Evolutionary conservation across 441 rosid species (phyloP), one percentile per base, ranked within the genome.

Genomic region (Arabidopsis hybrid): DNA sequence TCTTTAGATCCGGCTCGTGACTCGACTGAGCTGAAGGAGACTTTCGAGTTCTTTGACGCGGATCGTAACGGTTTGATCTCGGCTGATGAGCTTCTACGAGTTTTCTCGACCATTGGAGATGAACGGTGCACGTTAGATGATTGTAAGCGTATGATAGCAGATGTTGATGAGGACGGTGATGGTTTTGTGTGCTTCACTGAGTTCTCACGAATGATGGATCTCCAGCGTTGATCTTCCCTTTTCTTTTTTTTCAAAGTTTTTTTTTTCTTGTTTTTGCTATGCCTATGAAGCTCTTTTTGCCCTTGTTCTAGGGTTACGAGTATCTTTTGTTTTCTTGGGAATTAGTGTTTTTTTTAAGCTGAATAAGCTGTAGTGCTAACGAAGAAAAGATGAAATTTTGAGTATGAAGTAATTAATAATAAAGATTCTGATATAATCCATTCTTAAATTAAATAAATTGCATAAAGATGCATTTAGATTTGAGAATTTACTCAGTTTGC

Each of bases 111-210:
- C 0, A 71, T 92, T 0, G 97, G 94, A 3, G 97, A 90, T 70
- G 90, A 85, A 14, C 45, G 46, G 81, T 88, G 91, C 85, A 88
- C 97, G 76, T 77, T 95, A 34, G 96, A 92, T 5, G 99, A 95
- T 4, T 95, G 97, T 72, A 67, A 77, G 83, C 87, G 93, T 32
- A 95, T 92, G 97, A 88, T 95, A 82, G 89, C 85, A 0, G 83
- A 29, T 8, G 96, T 90, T 10, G 97, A 87, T 70, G 85, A 72
- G 60, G 89, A 86, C 26, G 87, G 88, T 17, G 89, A 92, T 8
- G 99, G 97, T 6, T 88, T 85, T 72, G 99, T 95, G 8, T 91
- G 97, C 74, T 92, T 90, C 75, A 86, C 77, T 52, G 99, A 95
- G 80, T 95, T 95, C 71, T 59, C 83, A 0, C 79, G 81, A 1